Evolutionary conservation across 805 yeast genomes (phyloP).

Genomic region (Metschnikowia continentalis): DNA sequence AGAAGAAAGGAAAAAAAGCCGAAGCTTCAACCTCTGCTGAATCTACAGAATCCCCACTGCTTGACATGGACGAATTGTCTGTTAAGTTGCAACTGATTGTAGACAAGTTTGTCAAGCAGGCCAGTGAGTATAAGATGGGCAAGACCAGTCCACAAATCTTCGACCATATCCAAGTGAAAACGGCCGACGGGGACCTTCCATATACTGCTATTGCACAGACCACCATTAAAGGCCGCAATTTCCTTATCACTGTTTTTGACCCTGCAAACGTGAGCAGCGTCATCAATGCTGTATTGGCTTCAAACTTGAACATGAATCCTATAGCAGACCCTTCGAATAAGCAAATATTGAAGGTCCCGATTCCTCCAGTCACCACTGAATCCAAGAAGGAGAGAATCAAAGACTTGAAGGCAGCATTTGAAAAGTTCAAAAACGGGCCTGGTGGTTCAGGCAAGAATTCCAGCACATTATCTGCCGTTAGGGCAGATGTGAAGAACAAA

Average conservation of each 20-base stretch:
- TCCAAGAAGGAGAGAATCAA: slow-evolving; percentile 53
- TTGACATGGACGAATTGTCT: slow-evolving; percentile 36
- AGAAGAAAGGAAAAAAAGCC: slow-evolving; percentile 14
- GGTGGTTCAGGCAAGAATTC: slow-evolving; percentile 30
- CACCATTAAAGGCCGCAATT: slow-evolving; percentile 60
- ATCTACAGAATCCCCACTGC: slow-evolving; percentile 2
- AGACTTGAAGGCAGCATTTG: slow-evolving; percentile 62
- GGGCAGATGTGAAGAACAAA: slow-evolving; percentile 53
- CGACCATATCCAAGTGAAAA: slow-evolving; percentile 50
- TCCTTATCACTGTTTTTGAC: slow-evolving; percentile 82
- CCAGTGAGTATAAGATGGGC: slow-evolving; percentile 66
- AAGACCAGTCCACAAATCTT: slow-evolving; percentile 64
- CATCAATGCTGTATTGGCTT: slow-evolving; percentile 63
- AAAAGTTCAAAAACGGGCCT: slow-evolving; percentile 51
- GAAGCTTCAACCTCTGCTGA: slow-evolving; percentile 7
- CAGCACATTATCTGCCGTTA: slow-evolving; percentile 40
- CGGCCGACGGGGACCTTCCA: slow-evolving; percentile 43
- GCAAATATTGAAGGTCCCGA: slow-evolving; percentile 65
- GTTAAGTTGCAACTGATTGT: slow-evolving; percentile 45
- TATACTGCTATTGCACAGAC: slow-evolving; percentile 71
- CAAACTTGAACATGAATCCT: slow-evolving; percentile 74
- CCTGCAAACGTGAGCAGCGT: slow-evolving; percentile 68
- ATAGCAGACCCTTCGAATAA: slow-evolving; percentile 69
- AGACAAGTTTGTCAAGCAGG: slow-evolving; percentile 49
- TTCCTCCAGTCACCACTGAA: slow-evolving; percentile 74